Percentiles rank a stretch among this genome's conserved stretches.
These are phyloP conservation scores for Periglandula ipomoeae DNA, from an alignment of 2,329 filamentous ascomycete genomes.

Conservation along the genomic window DNA sequence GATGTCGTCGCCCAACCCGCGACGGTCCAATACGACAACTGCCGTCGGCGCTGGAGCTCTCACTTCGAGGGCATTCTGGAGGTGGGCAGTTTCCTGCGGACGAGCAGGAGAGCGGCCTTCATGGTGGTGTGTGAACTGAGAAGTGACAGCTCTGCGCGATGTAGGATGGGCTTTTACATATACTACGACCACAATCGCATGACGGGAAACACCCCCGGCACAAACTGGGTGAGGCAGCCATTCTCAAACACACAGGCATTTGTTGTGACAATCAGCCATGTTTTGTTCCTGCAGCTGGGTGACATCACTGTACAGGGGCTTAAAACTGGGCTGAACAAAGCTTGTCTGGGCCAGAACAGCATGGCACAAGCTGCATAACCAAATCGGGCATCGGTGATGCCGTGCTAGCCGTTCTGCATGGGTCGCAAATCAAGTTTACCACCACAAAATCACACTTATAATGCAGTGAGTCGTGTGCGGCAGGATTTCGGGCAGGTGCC, in stretches of 20 bases:
- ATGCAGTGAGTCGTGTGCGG: background rate
- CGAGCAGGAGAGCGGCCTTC: constrained; percentile 3
- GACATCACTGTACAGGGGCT: constrained; percentile 3
- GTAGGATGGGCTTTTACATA: background rate
- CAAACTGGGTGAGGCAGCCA: background rate
- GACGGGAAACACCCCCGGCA: no score
- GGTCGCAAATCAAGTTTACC: background rate
- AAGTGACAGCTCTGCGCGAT: background rate
- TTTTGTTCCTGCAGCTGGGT: constrained; percentile 5
- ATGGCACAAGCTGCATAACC: background rate
- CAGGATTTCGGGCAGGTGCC: no score
- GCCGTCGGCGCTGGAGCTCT: constrained; percentile 17
- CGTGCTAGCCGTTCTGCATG: background rate
- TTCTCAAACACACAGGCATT: background rate
- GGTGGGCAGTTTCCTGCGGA: background rate
- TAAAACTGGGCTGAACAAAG: background rate
- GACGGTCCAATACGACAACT: constrained; percentile 16
- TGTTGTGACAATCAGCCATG: background rate
- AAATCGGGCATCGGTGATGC: background rate
- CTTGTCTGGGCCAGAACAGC: background rate
- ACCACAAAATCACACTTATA: background rate
- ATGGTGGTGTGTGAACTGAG: background rate
- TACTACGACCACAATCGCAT: background rate
- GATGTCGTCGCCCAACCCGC: constrained; percentile 31
- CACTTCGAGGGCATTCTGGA: constrained; percentile 4